These are phyloP conservation scores for Xerocomellus chrysenteron DNA, from an alignment of 768 basidiomycete genomes.

Conservation along the genomic window DNA sequence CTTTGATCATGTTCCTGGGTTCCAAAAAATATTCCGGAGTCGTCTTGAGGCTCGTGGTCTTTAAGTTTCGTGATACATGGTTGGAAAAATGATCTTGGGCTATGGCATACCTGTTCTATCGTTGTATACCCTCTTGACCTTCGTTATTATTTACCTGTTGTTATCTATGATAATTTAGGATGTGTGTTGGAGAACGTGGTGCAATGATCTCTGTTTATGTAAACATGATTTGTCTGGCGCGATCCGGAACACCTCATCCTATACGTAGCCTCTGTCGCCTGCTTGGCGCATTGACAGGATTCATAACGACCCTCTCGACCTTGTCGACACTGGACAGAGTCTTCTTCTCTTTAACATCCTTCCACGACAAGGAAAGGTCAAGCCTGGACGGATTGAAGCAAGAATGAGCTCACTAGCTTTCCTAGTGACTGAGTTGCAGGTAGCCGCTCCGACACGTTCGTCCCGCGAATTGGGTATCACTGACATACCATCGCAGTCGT, in stretches of 20 bases:
- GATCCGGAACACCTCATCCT: background rate
- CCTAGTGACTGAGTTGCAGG: conserved; percentile 74
- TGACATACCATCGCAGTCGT: conserved; percentile 48
- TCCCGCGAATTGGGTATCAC: background rate
- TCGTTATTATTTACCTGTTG: background rate
- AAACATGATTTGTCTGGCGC: conserved; percentile 6
- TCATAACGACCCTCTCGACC: background rate
- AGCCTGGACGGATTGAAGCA: background rate
- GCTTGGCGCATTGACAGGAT: background rate
- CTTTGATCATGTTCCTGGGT: conserved; percentile 24
- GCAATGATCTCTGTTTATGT: conserved; percentile 1
- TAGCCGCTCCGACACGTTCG: conserved; percentile 21
- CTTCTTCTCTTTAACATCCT: background rate
- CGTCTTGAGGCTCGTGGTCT: conserved; percentile 25
- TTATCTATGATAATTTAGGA: background rate
- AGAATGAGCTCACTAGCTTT: conserved; percentile 68
- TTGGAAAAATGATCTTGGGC: background rate
- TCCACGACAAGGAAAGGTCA: background rate
- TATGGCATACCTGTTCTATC: background rate
- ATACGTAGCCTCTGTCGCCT: background rate
- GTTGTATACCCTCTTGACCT: background rate
- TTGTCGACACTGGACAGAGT: background rate
- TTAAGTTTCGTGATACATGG: background rate
- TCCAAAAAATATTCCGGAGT: conserved; percentile 26
- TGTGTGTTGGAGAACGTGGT: background rate